A percentile compares a stretch with the other conserved stretches of the same genome.
These are phyloP conservation scores for Thelephora terrestris DNA, from an alignment of 1,284 basidiomycete genomes.

Conservation along the genomic window DNA sequence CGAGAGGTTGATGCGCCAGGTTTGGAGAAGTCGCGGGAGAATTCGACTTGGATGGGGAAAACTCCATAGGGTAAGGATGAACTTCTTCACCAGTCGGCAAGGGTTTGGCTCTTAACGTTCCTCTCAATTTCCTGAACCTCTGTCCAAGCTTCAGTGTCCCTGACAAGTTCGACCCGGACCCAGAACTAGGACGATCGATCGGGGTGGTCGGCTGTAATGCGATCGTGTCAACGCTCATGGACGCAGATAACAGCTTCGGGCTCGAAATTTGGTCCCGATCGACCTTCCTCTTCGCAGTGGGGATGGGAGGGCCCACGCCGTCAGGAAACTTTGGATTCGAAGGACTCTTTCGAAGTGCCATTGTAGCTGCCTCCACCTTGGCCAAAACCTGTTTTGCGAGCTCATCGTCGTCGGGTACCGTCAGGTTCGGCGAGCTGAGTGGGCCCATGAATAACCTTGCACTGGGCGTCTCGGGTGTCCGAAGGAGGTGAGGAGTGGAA, in stretches of 20 bases:
- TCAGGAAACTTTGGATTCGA: slow-evolving; percentile 39
- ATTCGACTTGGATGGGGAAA: slow-evolving; percentile 16
- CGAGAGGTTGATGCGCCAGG: slow-evolving; percentile 1
- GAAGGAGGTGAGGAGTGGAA: background rate
- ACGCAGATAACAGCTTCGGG: slow-evolving; percentile 61
- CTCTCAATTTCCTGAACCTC: slow-evolving; percentile 61
- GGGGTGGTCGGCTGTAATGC: slow-evolving; percentile 41
- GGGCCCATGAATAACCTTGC: background rate
- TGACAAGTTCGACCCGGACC: slow-evolving; percentile 11
- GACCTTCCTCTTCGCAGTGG: slow-evolving; percentile 46
- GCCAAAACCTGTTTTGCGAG: slow-evolving; percentile 60
- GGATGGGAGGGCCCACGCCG: slow-evolving; percentile 1
- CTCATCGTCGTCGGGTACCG: slow-evolving; percentile 33
- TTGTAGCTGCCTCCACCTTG: slow-evolving; percentile 58
- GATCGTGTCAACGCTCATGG: slow-evolving; percentile 67
- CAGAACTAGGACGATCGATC: slow-evolving; percentile 11
- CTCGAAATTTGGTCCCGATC: slow-evolving; percentile 64
- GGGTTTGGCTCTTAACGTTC: slow-evolving; percentile 58
- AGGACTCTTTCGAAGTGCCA: slow-evolving; percentile 52
- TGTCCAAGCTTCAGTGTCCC: slow-evolving; percentile 16
- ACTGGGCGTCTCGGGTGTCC: background rate
- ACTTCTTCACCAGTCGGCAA: slow-evolving; percentile 42
- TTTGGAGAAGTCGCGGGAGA: slow-evolving; percentile 15
- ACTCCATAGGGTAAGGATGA: slow-evolving; percentile 33
- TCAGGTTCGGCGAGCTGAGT: slow-evolving; percentile 21